Evolutionary conservation across 176 grass and related monocot genomes (phyloP).

Genomic region (Otatea glauca): DNA sequence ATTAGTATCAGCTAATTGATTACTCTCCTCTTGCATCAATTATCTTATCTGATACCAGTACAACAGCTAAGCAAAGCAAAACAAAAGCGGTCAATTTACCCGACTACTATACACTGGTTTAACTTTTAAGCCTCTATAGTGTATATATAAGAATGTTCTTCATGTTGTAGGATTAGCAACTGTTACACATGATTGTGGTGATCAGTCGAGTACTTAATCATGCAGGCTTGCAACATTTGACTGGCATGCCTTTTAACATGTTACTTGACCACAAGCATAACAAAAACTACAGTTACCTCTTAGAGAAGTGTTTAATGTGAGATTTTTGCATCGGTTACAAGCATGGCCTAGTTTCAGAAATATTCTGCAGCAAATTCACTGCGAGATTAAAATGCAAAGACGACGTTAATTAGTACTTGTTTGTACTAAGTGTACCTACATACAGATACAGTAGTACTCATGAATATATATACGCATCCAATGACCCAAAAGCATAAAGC

Average conservation of each 20-base stretch:
- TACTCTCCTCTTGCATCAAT: slow-evolving; percentile 42
- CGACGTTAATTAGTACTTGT: slow-evolving; percentile 40
- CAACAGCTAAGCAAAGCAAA: slow-evolving; percentile 50
- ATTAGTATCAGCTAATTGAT: slow-evolving; percentile 25
- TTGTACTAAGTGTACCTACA: slow-evolving; percentile 53
- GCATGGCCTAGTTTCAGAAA: neutral
- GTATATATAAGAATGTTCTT: slow-evolving; percentile 16
- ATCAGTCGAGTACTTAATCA: slow-evolving; percentile 49
- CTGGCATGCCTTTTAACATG: slow-evolving; percentile 11
- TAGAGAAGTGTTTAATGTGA: neutral
- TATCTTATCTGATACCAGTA: slow-evolving; percentile 31
- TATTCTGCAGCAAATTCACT: neutral
- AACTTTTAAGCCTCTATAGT: slow-evolving; percentile 30
- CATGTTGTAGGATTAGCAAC: slow-evolving; percentile 40
- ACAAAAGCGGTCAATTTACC: slow-evolving; percentile 41
- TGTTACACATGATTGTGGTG: slow-evolving; percentile 36
- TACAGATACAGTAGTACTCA: neutral
- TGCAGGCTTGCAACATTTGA: slow-evolving; percentile 28
- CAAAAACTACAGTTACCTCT: neutral
- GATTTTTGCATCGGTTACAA: neutral
- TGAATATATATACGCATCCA: slow-evolving; percentile 32
- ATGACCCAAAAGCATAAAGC: slow-evolving; percentile 45
- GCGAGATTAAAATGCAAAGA: neutral
- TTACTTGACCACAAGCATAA: neutral
- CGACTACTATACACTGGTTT: slow-evolving; percentile 34